Conservation (phyloP, 2,329 filamentous ascomycete genomes). For the Tothia fuscella region DNA sequence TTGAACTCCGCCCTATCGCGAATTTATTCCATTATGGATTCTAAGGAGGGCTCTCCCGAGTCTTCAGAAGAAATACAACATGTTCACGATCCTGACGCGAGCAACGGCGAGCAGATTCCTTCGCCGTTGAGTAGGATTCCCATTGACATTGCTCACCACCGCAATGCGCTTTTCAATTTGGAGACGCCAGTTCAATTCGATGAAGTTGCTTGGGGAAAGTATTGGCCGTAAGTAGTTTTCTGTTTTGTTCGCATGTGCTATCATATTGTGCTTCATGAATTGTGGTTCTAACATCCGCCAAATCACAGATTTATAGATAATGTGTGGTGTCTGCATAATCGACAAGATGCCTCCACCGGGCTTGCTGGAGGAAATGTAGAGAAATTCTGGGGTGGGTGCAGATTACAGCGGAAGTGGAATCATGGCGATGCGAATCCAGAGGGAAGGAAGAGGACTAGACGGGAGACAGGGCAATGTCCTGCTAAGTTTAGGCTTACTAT, state of each 20-base stretch:
- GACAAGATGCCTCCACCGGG: slow-evolving; percentile 8
- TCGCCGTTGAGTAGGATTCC: slow-evolving; percentile 12
- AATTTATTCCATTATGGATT: too few relatives aligned
- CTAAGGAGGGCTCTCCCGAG: too few relatives aligned
- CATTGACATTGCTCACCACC: slow-evolving; percentile 15
- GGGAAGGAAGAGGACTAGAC: slow-evolving; percentile 7
- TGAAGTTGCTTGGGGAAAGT: slow-evolving; percentile 14
- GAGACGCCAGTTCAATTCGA: slow-evolving; percentile 15
- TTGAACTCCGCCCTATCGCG: too few relatives aligned
- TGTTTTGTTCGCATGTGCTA: background rate
- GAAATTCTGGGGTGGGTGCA: slow-evolving; percentile 16
- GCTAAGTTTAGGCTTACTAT: slow-evolving; percentile 16
- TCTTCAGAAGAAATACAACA: too few relatives aligned
- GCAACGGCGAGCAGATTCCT: too few relatives aligned
- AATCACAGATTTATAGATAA: slow-evolving; percentile 14
- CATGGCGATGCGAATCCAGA: background rate
- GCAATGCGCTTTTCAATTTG: slow-evolving; percentile 15
- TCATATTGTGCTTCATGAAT: background rate
- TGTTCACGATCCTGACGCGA: too few relatives aligned
- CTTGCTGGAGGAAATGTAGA: slow-evolving; percentile 11
- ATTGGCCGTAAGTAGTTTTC: slow-evolving; percentile 13
- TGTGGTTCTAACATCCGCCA: background rate
- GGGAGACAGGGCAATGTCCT: slow-evolving; percentile 13
- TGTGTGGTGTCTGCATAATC: slow-evolving; percentile 16
- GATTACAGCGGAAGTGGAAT: slow-evolving; percentile 15